Conservation (phyloP, 768 basidiomycete genomes). For the Agaricus bisporus region DNA sequence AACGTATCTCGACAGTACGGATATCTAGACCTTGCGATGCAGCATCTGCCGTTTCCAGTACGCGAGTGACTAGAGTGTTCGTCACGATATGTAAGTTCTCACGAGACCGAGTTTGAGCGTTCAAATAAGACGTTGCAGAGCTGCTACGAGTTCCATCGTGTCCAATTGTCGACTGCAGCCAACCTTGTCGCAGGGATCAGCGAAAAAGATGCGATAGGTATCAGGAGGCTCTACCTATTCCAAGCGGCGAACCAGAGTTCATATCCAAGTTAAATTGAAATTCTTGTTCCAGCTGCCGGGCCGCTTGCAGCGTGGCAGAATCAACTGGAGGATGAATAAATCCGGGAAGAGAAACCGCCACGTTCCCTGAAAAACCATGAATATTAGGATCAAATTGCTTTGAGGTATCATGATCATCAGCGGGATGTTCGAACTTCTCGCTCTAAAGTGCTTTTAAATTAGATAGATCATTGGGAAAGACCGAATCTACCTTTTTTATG, state of each 20-base stretch:
- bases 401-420: conserved; percentile 14
- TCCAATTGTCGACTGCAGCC: conserved; percentile 18
- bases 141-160: conserved; percentile 19
- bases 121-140: conserved; percentile 21
- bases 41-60: conserved; percentile 8
- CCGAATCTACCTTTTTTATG: conserved; percentile 17
- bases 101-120: conserved; percentile 15
- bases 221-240: conserved; percentile 5
- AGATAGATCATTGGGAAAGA: conserved; percentile 5
- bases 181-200: conserved; percentile 9
- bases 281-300: conserved; percentile 3
- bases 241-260: conserved; percentile 12
- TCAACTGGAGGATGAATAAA: conserved; percentile 13
- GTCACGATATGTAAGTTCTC: conserved; percentile 26
- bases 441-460: conserved; percentile 27
- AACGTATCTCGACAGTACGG: conserved; percentile 10
- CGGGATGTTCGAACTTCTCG: conserved; percentile 15
- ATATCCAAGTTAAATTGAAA: conserved; percentile 12
- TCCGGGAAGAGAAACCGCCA: conserved; percentile 14
- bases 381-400: conserved; percentile 17
- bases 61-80: conserved; percentile 20
- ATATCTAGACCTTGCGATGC: not conserved
- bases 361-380: conserved; percentile 16
- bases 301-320: conserved; percentile 16
- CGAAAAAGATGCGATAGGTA: not conserved